These are phyloP conservation scores for Gryganskiella cystojenkinii DNA, from an alignment of 192 early-diverging fungal species.

Conservation along the genomic window DNA sequence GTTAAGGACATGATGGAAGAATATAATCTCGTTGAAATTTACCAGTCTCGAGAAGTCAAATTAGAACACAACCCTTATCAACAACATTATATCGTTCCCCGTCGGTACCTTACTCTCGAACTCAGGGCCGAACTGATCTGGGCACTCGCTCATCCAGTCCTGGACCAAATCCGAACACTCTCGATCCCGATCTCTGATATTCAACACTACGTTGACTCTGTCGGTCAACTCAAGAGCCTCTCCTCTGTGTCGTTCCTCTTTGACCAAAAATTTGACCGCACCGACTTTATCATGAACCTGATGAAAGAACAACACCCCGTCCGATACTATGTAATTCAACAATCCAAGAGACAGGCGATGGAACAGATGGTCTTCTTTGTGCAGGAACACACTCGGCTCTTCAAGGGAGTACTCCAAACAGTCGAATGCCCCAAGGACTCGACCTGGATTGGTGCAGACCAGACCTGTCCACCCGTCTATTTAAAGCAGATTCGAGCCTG, in stretches of 20 bases:
- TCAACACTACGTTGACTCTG: not conserved
- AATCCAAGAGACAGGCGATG: not conserved
- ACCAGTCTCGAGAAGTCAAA: not conserved
- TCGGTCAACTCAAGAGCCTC: constrained; percentile 10
- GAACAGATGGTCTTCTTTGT: constrained; percentile 26
- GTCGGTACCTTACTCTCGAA: constrained; percentile 6
- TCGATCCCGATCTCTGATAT: constrained; percentile 24
- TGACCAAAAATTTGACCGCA: constrained; percentile 19
- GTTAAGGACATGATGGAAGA: not conserved
- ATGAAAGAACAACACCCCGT: not conserved
- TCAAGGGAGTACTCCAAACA: not conserved
- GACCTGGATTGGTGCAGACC: not conserved
- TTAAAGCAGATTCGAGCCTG: not conserved
- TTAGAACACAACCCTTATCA: constrained; percentile 24
- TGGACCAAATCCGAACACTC: constrained; percentile 16
- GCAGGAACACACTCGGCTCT: not conserved
- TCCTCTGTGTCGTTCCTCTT: constrained; percentile 9
- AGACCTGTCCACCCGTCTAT: not conserved
- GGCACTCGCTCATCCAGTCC: constrained; percentile 10
- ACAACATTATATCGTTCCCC: not conserved
- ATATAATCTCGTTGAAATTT: not conserved
- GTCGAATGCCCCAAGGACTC: constrained; percentile 16
- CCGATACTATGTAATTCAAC: not conserved
- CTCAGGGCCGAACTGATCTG: constrained; percentile 16
- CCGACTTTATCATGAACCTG: not conserved